Evolutionary conservation across 2,329 filamentous ascomycete genomes (phyloP), one percentile per base, ranked within the genome.

Genomic region (Ophiostoma himal-ulmi): DNA sequence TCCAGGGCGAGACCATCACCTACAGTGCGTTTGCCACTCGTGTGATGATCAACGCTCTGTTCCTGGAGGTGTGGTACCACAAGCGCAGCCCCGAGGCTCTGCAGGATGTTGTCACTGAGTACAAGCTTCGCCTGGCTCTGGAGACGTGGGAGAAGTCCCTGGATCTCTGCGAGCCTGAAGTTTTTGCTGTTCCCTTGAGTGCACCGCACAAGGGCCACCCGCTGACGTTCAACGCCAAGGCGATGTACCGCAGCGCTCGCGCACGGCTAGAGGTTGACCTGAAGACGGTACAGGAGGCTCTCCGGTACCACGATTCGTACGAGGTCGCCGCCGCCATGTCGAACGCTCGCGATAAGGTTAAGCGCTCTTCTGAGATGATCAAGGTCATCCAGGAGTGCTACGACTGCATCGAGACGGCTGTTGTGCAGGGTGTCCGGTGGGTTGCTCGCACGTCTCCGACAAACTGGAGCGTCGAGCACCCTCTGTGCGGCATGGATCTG

Each of bases 71-170:
- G 2, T 99, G 95, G 95, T 96, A 97, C 78, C 93, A 98, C 83
- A 97, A 97, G 86, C 92, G 95, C 77, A 97, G 93, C 79, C 94
- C 94, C n/a, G 94, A 98, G 79, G 94, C 94, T 68, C 84, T 98
- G 57, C 95, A 98, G 81, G 94, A 98, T 78, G 94, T 98, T 54
- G 94, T 98, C 64, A 96, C 94, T 3, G 95, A 98, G 82, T 98
- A 97, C 86, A 98, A 97, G 84, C 90, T 99, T 73, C 89, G 95
- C 71, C 88, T 97, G 69, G 95, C 95, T 68, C 84, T 99, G 69
- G 94, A 98, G 82, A 97, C 94, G n/a, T 99, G 95, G 95, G 93
- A 98, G 83, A 96, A 92, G 81, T 97, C 94, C 57, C 87, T 98
- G 30, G 93, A 96, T 71, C 86, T 96, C 73, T 97, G 94, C 79